phyloP scores from a whole-genome alignment of 768 basidiomycete species.

The Hericium rajendrae region DNA sequence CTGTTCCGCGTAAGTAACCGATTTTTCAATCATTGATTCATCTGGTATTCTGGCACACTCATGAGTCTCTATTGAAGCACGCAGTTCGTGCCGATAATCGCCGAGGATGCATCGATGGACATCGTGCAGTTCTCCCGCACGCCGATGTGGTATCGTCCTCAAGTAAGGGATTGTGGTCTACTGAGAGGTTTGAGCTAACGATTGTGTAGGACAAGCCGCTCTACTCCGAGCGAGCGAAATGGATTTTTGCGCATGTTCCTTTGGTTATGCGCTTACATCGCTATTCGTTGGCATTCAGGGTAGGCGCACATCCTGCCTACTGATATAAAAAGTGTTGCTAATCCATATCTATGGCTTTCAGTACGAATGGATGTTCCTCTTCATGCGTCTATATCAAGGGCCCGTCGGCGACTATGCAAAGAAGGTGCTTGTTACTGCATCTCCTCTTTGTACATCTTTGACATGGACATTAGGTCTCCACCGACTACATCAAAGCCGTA shows the following conservation, averaged over 20 bases:
- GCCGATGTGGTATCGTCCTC: conserved; percentile 18
- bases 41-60: too few species aligned
- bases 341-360: too few species aligned
- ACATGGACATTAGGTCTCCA: background rate
- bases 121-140: conserved; percentile 22
- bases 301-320: background rate
- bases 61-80: conserved; percentile 8
- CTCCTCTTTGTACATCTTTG: background rate
- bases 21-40: too few species aligned
- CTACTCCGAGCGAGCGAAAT: conserved; percentile 10
- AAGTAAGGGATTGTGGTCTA: background rate
- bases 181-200: background rate
- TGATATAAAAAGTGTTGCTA: too few species aligned
- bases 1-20: conserved; percentile 15
- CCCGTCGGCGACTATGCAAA: too few species aligned
- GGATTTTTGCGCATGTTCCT: conserved; percentile 17
- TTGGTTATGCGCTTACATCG: conserved; percentile 8
- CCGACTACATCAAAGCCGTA: conserved; percentile 12
- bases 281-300: conserved; percentile 3
- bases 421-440: background rate
- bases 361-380: too few species aligned
- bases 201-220: background rate
- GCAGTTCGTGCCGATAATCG: conserved; percentile 21
- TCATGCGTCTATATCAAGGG: too few species aligned
- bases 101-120: conserved; percentile 12